Evolutionary conservation across 2,329 filamentous ascomycete species (phyloP).

Genomic region (Neonectria ditissima): DNA sequence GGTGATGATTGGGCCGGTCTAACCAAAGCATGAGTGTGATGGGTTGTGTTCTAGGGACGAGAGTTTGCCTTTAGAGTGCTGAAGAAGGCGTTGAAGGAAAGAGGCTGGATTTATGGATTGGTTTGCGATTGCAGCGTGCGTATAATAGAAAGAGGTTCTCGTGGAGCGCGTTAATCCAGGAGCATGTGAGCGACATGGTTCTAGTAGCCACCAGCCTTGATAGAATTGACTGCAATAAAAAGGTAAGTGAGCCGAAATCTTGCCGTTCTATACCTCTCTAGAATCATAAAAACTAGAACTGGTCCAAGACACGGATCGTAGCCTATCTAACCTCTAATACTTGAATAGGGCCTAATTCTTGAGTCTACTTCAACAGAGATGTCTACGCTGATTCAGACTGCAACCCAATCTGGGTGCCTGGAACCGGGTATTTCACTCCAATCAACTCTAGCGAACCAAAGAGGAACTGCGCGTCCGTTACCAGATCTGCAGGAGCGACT

Average conservation of each 20-base stretch:
- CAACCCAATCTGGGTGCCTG: background rate
- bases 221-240: too few species aligned
- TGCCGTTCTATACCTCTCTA: too few species aligned
- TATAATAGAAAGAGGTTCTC: too few species aligned
- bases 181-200: too few species aligned
- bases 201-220: too few species aligned
- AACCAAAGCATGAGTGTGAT: background rate
- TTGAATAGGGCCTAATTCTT: background rate
- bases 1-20: slow-evolving; percentile 24
- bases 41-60: accelerated
- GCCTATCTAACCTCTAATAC: background rate
- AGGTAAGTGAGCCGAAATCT: too few species aligned
- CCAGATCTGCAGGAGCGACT: background rate
- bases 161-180: too few species aligned
- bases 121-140: too few species aligned
- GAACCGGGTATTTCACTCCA: background rate
- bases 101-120: too few species aligned
- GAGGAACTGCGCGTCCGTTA: background rate
- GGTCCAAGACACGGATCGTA: too few species aligned
- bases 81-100: slow-evolving; percentile 21
- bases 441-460: background rate
- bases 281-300: too few species aligned
- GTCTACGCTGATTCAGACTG: background rate
- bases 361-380: background rate
- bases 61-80: slow-evolving; percentile 17